Percentiles rank a stretch among this genome's conserved stretches.
Evolutionary conservation across 2,329 filamentous ascomycete genomes (phyloP).

Genomic region (Arthroderma sp.): DNA sequence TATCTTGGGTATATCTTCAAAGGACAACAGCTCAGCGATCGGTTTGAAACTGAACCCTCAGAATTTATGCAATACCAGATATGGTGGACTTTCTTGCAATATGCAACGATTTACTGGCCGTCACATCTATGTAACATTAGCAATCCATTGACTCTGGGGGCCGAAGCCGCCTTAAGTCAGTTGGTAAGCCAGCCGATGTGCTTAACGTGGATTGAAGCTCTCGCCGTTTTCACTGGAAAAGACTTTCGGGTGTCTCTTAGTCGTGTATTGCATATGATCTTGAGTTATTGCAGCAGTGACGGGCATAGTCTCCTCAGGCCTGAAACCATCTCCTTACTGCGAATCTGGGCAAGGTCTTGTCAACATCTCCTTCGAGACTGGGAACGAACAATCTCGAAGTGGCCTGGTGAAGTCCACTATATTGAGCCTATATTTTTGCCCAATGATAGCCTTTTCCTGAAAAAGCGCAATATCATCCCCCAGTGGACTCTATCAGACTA

Average conservation of each 20-base stretch:
- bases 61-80: background rate
- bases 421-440: background rate
- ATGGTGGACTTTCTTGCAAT: background rate
- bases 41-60: background rate
- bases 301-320: background rate
- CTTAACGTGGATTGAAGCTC: background rate
- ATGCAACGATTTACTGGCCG: background rate
- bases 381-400: background rate
- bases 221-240: background rate
- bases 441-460: background rate
- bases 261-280: background rate
- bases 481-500: background rate
- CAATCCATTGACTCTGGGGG: background rate
- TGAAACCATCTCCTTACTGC: background rate
- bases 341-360: background rate
- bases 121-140: background rate
- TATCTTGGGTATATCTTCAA: background rate
- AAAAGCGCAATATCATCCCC: background rate
- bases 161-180: background rate
- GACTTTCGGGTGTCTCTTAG: background rate
- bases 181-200: background rate
- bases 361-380: background rate
- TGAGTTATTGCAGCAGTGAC: background rate
- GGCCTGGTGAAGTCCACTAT: background rate
- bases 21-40: background rate